These are phyloP conservation scores for Nicotiana knightiana DNA, from an alignment of 257 asterid species.

Conservation along the genomic window DNA sequence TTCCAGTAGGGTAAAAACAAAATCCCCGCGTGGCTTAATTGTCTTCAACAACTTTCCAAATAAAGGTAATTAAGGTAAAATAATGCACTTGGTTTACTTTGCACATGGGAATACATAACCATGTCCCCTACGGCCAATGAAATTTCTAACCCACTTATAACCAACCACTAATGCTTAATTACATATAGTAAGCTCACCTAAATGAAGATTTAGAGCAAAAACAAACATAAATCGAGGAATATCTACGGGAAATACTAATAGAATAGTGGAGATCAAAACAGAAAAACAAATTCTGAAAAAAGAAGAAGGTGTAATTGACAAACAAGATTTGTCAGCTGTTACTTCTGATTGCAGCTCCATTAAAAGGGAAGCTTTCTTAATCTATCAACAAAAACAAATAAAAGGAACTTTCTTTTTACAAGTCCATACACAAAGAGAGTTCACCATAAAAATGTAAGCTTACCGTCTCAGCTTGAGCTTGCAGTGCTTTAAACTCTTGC, in stretches of 20 bases:
- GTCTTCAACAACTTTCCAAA: not conserved
- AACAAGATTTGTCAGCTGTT: not conserved
- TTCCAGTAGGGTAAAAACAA: not conserved
- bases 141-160: not conserved
- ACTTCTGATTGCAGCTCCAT: not conserved
- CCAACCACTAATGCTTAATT: not conserved
- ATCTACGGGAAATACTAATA: not conserved
- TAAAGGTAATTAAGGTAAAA: too few species aligned
- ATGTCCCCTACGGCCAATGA: not conserved
- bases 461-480: constrained; percentile 77
- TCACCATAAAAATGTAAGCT: constrained; percentile 18
- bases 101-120: not conserved
- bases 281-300: not conserved
- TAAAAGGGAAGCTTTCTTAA: not conserved
- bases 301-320: not conserved
- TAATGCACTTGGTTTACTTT: not conserved
- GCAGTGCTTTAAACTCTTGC: constrained; percentile 70
- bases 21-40: not conserved
- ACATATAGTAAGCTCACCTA: not conserved
- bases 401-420: not conserved
- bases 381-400: not conserved
- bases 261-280: not conserved
- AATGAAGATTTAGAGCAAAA: not conserved
- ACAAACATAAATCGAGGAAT: not conserved
- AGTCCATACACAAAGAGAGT: not conserved